Conservation (phyloP, 805 yeast species). For the Pichia sporocuriosa region DNA sequence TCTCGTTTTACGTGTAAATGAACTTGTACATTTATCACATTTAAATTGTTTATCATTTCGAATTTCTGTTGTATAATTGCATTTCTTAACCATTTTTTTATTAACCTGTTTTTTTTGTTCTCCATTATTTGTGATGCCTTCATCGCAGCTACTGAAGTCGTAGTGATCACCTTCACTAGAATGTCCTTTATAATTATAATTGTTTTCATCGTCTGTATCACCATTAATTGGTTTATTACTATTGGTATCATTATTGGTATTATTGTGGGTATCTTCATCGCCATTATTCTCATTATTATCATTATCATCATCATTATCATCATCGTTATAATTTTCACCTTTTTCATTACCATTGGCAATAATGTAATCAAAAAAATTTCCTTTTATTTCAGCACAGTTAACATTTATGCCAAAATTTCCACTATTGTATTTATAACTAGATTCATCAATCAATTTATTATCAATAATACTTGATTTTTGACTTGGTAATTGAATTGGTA, state of each 20-base stretch:
- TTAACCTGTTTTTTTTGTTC: background rate
- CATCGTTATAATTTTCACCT: background rate
- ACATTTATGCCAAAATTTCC: no score
- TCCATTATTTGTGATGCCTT: background rate
- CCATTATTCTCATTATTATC: background rate
- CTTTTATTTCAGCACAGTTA: no score
- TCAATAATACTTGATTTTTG: no score
- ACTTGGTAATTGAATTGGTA: background rate
- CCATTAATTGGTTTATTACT: background rate
- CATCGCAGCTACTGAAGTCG: background rate
- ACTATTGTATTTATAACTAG: no score
- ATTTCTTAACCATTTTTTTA: background rate
- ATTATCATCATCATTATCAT: background rate
- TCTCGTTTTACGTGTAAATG: conserved; percentile 25
- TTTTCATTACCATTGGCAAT: background rate
- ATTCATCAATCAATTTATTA: no score
- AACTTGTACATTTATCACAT: conserved; percentile 19
- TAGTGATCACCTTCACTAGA: background rate
- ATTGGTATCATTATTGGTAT: background rate
- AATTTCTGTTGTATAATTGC: background rate
- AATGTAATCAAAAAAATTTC: no score
- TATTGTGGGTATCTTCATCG: background rate
- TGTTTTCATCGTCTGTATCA: background rate
- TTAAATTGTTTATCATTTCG: conserved; percentile 15
- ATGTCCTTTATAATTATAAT: background rate